Conservation (phyloP, 208 protist genomes). For the Leishmania braziliensis region DNA sequence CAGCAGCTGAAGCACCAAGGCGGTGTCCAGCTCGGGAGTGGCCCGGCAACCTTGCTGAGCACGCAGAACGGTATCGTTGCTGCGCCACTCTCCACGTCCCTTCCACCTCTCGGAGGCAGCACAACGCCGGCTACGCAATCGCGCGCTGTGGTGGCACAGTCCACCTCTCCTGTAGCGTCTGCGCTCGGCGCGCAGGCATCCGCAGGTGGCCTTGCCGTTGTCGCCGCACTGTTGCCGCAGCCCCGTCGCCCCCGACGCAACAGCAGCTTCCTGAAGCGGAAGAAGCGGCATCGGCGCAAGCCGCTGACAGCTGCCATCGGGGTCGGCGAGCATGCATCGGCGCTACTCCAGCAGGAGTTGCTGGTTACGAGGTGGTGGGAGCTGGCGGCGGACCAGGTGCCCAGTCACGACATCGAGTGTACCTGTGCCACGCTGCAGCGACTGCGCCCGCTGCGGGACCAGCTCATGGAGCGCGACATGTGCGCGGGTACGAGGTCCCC, state of each 20-base stretch:
- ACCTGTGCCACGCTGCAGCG: constrained; percentile 47
- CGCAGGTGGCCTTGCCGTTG: not conserved
- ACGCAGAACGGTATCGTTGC: not conserved
- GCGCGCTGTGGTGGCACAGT: not conserved
- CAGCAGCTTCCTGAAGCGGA: not conserved
- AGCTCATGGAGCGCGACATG: constrained; percentile 40
- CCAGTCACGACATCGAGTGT: constrained; percentile 40
- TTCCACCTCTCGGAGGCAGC: not conserved
- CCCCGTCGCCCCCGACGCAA: not conserved
- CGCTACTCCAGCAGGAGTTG: constrained; percentile 38
- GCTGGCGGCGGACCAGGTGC: constrained; percentile 39
- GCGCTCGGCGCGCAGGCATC: not conserved
- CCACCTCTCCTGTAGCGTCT: not conserved
- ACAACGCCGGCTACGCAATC: not conserved
- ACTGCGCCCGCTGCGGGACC: constrained; percentile 37
- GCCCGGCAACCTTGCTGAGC: not conserved
- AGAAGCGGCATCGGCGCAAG: constrained; percentile 2
- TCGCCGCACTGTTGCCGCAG: not conserved
- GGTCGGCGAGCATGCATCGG: constrained; percentile 50
- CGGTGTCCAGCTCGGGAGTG: not conserved
- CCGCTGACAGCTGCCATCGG: constrained; percentile 49
- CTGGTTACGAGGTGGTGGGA: constrained; percentile 36
- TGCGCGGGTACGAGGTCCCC: not conserved
- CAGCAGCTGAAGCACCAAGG: not conserved
- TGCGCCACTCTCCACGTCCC: not conserved